Evolutionary conservation across 768 basidiomycete genomes (phyloP), one percentile per base, ranked within the genome.

Genomic region (Panellus pusillus): DNA sequence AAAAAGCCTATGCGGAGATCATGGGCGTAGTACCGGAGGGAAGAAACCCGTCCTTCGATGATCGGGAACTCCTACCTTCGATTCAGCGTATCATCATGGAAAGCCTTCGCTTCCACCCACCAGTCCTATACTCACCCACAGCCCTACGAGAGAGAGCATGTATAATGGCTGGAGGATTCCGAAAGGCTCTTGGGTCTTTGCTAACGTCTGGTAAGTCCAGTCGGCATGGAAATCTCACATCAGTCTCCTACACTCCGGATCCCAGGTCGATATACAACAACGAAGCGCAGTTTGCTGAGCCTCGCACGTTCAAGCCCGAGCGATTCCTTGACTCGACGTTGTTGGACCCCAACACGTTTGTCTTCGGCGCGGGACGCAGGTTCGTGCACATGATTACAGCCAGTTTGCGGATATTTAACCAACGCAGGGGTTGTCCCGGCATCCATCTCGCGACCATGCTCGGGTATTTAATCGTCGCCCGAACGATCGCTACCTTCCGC

Each of bases 61-160:
- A 71, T 50, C 46, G 60, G 9, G 47, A 41, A 14, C 54, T 53
- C 17, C 52, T 71, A 17, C 67, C 68, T 1, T 71, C 67, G 50
- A 43, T 71, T 7, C 55, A 65, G 14, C 47, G 45, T 43, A 24
- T 70, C 6, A 39, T 69, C 24, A 61, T 56, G 39, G 69, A 70
- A 52, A 42, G 64, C 12, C 52, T 42, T 6, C 37, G 56, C 12
- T 37, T 58, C 29, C 28, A 58, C 32, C 56, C 56, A 14, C 18
- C 41, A 2, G 47, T 54, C 5, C 52, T 9, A 27, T 58, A 7
- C 35, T 54, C n/a, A 35, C 58, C 9, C 58, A 60, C 43, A 42
- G 50, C 11, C 52, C 40, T 20, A 46, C 20, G 6, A 18, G 20
- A n/a, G 58, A 60, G 20, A 42, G 57, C 12, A 14, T 19, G 8